A percentile compares a stretch with the other conserved stretches of the same genome.
These are phyloP conservation scores for Amylostereum chailletii DNA, from an alignment of 1,284 basidiomycete genomes.

Conservation along the genomic window DNA sequence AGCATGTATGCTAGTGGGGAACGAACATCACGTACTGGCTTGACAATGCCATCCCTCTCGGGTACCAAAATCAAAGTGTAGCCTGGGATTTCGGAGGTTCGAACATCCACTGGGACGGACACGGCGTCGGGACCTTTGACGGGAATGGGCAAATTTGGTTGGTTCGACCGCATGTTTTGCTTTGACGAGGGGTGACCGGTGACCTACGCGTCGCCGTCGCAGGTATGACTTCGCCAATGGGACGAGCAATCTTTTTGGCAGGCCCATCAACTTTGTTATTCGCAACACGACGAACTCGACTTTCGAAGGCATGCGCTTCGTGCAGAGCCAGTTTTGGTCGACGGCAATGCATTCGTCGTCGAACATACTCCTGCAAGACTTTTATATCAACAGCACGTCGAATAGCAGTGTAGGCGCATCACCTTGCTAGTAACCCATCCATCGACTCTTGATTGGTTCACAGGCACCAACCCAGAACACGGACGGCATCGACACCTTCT, in stretches of 20 bases:
- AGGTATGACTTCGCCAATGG: slow-evolving; percentile 25
- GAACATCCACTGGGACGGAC: slow-evolving; percentile 19
- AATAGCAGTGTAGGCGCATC: slow-evolving; percentile 15
- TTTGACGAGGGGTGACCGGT: not conserved
- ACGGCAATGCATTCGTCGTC: slow-evolving; percentile 23
- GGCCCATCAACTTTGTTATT: slow-evolving; percentile 22
- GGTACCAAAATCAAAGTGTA: slow-evolving; percentile 21
- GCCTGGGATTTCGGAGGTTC: slow-evolving; percentile 25
- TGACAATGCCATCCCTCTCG: slow-evolving; percentile 19
- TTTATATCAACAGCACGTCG: slow-evolving; percentile 26
- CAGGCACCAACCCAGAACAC: slow-evolving; percentile 24
- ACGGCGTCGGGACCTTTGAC: slow-evolving; percentile 23
- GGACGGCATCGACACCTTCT: slow-evolving; percentile 25
- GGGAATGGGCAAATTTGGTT: slow-evolving; percentile 27
- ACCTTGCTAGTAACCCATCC: not conserved
- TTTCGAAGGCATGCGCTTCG: slow-evolving; percentile 22
- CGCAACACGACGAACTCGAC: slow-evolving; percentile 21
- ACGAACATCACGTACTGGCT: slow-evolving; percentile 24
- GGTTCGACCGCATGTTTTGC: not conserved
- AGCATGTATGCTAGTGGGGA: slow-evolving; percentile 18
- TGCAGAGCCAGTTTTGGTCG: slow-evolving; percentile 29
- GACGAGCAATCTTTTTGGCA: slow-evolving; percentile 23
- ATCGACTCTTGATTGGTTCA: not conserved
- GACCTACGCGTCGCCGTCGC: not conserved
- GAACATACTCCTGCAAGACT: slow-evolving; percentile 21